Evolutionary conservation across 257 asterid genomes (phyloP).

Genomic region (Anisodus tanguticus): DNA sequence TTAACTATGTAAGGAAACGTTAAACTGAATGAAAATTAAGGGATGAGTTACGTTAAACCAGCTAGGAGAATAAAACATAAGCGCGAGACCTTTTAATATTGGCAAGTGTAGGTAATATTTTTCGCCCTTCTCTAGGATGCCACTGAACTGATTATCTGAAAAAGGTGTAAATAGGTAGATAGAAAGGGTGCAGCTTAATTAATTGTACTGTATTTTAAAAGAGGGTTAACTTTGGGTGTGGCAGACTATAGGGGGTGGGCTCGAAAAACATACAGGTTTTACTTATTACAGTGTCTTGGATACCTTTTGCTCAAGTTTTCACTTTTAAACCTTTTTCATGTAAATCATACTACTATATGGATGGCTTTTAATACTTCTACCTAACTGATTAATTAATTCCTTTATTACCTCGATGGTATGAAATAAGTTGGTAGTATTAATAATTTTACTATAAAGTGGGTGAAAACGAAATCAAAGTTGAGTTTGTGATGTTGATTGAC

Average conservation of each 20-base stretch:
- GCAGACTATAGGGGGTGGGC: conserved; percentile 1
- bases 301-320: neutral
- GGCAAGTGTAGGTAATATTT: neutral
- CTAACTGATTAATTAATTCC: neutral
- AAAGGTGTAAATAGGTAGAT: neutral
- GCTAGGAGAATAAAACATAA: neutral
- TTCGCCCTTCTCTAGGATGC: neutral
- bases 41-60: neutral
- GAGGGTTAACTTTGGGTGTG: neutral
- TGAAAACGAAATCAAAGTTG: neutral
- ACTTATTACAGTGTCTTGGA: neutral
- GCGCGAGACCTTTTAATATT: neutral
- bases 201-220: neutral
- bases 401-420: neutral
- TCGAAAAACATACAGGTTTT: neutral
- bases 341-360: too few relatives aligned
- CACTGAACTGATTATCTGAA: neutral
- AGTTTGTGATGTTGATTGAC: neutral
- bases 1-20: neutral
- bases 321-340: neutral
- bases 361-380: neutral
- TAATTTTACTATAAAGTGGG: too few relatives aligned
- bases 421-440: neutral
- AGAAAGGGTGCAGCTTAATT: neutral
- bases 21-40: too few relatives aligned